Base-by-base conservation (phyloP, 805 yeast genomes). In the Yamadazyma sp. region DNA sequence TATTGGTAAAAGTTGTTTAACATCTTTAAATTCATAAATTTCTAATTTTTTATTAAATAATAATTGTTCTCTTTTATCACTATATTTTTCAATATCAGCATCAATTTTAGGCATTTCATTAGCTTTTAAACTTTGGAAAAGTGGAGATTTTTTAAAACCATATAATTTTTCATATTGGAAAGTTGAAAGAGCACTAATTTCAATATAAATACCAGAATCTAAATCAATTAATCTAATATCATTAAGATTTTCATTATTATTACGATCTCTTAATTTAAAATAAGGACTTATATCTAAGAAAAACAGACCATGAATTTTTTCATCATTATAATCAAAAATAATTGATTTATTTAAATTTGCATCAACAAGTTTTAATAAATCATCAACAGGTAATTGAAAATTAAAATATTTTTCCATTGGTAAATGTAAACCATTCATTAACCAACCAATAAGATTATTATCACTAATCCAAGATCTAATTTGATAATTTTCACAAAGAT, bases 401-500 rank as follows among this genome's bases (percentile, higher is more conserved):
- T 72, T 78, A 31, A 72, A 59, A 47, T 73, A 77, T 29, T 55
- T 52, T 49, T 76, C 80, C 76, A 78, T 75, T 8, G 78, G 80
- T 38, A 75, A 70, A 20, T 65, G 60, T 30, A 67, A 44, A 0
- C 76, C 77, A 47, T 73, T 68, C 73, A 77, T 73, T 50, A 70
- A 70, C 68, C 68, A 66, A 50, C 67, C 51, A 54, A 77, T 39
- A 53, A 59, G 41, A 9, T 57, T 42, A 4, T 58, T 60, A 40
- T 60, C 66, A 6, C 56, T 60, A 7, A 58, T 28, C 68, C 68
- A 63, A 8, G 75, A 55, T 10, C 56, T 48, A 4, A 70, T 38
- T 3, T 65, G 61, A 32, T 64, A 53, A 27, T 57, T 51, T 30
- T 63, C 60, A 6, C 74, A 57, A 26, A 72, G 69, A 23, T 61